Conservation (phyloP, 768 basidiomycete species). For the Podaxis sp. region DNA sequence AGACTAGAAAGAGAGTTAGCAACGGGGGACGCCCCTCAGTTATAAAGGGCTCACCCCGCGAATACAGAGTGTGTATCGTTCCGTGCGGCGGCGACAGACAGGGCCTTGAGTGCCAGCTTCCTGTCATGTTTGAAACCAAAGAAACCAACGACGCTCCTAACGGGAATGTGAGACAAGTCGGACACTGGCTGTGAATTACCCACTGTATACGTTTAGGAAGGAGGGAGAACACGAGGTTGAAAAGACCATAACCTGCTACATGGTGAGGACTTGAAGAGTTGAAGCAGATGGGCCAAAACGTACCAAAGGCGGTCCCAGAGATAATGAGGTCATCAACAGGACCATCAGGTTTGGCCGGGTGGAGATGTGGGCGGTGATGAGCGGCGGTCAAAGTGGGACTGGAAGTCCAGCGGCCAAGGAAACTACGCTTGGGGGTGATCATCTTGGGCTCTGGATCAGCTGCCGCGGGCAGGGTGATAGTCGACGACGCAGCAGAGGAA, state of each 20-base stretch:
- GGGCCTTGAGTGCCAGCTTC: slow-evolving; percentile 61
- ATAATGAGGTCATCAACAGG: slow-evolving; percentile 71
- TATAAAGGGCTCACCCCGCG: slow-evolving; percentile 50
- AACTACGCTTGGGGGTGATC: neutral
- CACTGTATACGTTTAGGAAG: slow-evolving; percentile 71
- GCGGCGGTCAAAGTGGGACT: slow-evolving; percentile 19
- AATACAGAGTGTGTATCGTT: slow-evolving; percentile 75
- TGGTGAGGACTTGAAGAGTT: slow-evolving; percentile 10
- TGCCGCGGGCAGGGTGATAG: slow-evolving; percentile 15
- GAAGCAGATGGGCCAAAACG: slow-evolving; percentile 21
- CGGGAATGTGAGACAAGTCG: neutral
- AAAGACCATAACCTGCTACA: slow-evolving; percentile 54
- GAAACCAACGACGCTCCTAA: slow-evolving; percentile 68
- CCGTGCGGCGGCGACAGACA: slow-evolving; percentile 65
- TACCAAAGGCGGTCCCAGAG: slow-evolving; percentile 77
- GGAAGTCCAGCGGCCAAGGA: slow-evolving; percentile 5
- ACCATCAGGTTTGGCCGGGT: slow-evolving; percentile 37
- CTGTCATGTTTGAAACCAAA: slow-evolving; percentile 76
- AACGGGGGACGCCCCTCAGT: slow-evolving; percentile 3
- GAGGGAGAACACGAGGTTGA: slow-evolving; percentile 78
- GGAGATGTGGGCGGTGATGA: slow-evolving; percentile 17
- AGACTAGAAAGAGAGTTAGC: slow-evolving; percentile 38
- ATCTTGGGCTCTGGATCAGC: neutral
- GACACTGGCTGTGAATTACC: slow-evolving; percentile 17
- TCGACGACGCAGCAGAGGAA: slow-evolving; percentile 19